Evolutionary conservation across 1,284 basidiomycete species (phyloP), one percentile per base, ranked within the genome.

Genomic region (Sparassis latifolia): DNA sequence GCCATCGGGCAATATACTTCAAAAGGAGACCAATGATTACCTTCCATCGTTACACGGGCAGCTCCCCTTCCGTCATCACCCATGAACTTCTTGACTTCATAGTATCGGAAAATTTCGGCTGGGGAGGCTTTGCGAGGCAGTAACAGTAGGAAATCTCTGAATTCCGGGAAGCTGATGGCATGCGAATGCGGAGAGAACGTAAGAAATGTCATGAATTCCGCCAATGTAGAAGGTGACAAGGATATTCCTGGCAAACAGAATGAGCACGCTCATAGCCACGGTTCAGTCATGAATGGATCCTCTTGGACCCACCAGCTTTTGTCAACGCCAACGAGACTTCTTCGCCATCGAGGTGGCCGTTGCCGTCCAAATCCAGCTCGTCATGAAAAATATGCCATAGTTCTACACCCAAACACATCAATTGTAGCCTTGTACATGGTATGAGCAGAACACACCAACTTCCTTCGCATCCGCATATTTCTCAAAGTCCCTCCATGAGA

Each of bases 381-480:
- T 89, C 80, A 61, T 93, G 90, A 67, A 96, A 95, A 52, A 92
- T 84, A 49, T 80, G 75, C 92, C 93, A 95, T 43, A 95, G 74
- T 67, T 95, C 90, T 85, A 62, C 47, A 55, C 65, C 64, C n/a
- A 37, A 20, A 41, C 42, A 35, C 43, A 51, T 52, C 41, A 44
- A 48, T 51, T 10, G 33, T 44, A 41, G 10, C 42, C 43, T 4
- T n/a, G 9, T 12, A 44, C 41, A 48, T 35, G 41, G 29, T 32
- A 10, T 29, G 5, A n/a, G 28, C 20, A 42, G 31, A 42, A 77
- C 82, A 62, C 61, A 86, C 88, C 88, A 51, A 74, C 76, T 74
- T 91, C 89, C 68, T 90, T 90, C 53, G 76, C 75, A 58, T 86
- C 77, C 40, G 86, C 85, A 64, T 90, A 92, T 53, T 76, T 70